These are phyloP conservation scores for Raddia guianensis DNA, from an alignment of 176 grass and related monocot species.

Conservation along the genomic window DNA sequence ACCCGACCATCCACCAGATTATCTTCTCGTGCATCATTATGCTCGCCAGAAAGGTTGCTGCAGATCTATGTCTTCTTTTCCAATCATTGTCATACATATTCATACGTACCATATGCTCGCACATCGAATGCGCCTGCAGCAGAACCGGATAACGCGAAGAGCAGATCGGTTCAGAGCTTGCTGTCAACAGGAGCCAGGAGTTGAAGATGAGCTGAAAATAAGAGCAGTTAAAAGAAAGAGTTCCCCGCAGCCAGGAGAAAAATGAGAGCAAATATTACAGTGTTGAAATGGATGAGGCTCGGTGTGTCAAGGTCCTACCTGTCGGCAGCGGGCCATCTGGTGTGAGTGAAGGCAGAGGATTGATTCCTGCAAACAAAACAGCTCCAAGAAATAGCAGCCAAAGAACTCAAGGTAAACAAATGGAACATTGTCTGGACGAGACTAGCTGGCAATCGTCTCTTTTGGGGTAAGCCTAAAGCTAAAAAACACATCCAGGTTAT, in stretches of 20 bases:
- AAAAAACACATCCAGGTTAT: slow-evolving; percentile 56
- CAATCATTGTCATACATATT: slow-evolving; percentile 64
- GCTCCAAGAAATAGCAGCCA: slow-evolving; percentile 59
- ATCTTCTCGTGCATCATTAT: slow-evolving; percentile 70
- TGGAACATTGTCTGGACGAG: slow-evolving; percentile 51
- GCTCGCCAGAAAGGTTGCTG: slow-evolving; percentile 67
- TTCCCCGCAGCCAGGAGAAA: neutral
- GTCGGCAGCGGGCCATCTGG: slow-evolving; percentile 37
- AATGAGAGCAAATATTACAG: neutral
- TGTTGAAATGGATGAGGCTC: slow-evolving; percentile 31
- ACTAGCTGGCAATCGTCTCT: slow-evolving; percentile 70
- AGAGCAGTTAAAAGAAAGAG: neutral
- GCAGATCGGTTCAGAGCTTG: slow-evolving; percentile 28
- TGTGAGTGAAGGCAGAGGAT: slow-evolving; percentile 48
- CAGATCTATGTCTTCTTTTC: slow-evolving; percentile 65
- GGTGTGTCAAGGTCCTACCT: slow-evolving; percentile 46
- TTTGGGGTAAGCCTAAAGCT: slow-evolving; percentile 57
- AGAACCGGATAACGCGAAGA: slow-evolving; percentile 25
- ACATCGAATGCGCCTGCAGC: slow-evolving; percentile 40
- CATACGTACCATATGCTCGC: slow-evolving; percentile 43
- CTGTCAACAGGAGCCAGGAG: slow-evolving; percentile 16
- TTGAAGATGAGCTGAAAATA: slow-evolving; percentile 30
- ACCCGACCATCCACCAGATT: slow-evolving; percentile 56
- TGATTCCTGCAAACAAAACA: slow-evolving; percentile 63
- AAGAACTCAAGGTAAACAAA: slow-evolving; percentile 55